Base-by-base conservation (phyloP, 345 rosid genomes). In the Rhizophora mangle region DNA sequence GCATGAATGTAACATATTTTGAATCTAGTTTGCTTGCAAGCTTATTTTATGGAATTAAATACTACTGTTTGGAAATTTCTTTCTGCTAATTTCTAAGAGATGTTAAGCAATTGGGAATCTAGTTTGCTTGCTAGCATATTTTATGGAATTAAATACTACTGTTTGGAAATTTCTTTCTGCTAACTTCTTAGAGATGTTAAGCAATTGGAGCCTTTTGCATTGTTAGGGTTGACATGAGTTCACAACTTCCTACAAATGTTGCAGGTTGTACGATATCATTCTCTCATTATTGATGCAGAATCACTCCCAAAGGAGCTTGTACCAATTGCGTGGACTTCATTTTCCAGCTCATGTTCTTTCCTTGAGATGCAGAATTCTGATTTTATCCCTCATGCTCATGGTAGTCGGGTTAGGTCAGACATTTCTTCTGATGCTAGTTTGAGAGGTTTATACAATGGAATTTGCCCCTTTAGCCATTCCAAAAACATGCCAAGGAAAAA, bases 191-290 rank as follows among this genome's bases (percentile, higher is more conserved):
- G 58, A 36, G n/a, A 63, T 69, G 57, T 21, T 6, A 15, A 46
- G 30, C 53, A 34, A 15, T 55, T 34, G 34, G 30, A n/a, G 61
- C 24, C 22, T 22, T 5, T 11, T 32, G 51, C 11, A 24, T 29
- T 46, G 27, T 68, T n/a, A 19, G n/a, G 56, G 8, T 22, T 39
- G 7, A 2, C 26, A 43, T 51, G n/a, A 37, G 34, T 24, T 7
- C 19, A 19, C 3, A 16, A 19, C 24, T 58, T 66, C 52, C 43
- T 53, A 26, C 39, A 36, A 70, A 52, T 52, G 47, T 67, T 63
- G 39, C 86, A 94, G 98, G 97, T 89, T 39, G 98, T 94, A 69
- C 89, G 98, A 62, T 94, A 91, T 74, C 96, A 94, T 88, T 94
- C 98, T 5, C 93, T 94, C 43, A 75, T 91, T 67, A 78, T 95